Evolutionary conservation across 1,284 basidiomycete species (phyloP).

Genomic region (Ceratobasidium sp.): DNA sequence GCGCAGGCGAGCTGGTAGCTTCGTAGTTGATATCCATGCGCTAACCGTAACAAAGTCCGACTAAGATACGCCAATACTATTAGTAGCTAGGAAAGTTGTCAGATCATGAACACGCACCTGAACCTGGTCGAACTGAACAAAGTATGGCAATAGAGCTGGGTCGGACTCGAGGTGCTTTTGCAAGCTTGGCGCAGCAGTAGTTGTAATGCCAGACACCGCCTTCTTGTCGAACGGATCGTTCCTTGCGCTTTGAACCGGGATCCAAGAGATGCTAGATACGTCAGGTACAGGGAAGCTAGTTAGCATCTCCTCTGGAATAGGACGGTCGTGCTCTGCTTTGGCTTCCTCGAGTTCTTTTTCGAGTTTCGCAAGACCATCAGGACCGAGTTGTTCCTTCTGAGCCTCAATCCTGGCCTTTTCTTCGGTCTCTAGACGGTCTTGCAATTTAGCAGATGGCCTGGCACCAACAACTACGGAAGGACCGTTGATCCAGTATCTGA

Average conservation of each 20-base stretch:
- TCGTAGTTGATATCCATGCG: constrained; percentile 79
- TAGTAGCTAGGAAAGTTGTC: constrained; percentile 9
- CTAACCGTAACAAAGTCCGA: constrained; percentile 92
- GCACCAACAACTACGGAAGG: constrained; percentile 81
- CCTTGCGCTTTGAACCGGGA: constrained; percentile 86
- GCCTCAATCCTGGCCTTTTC: constrained; percentile 81
- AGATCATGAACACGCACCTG: constrained; percentile 61
- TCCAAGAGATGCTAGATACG: constrained; percentile 93
- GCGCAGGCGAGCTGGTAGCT: constrained; percentile 75
- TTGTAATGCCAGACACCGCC: constrained; percentile 44
- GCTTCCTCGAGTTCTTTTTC: constrained; percentile 80
- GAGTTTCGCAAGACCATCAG: constrained; percentile 80
- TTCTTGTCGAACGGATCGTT: constrained; percentile 57
- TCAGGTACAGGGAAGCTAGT: constrained; percentile 88
- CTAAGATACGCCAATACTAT: constrained; percentile 56
- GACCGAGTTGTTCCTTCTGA: constrained; percentile 79
- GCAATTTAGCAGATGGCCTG: constrained; percentile 88
- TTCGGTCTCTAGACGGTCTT: constrained; percentile 80
- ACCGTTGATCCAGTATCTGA: constrained; percentile 81
- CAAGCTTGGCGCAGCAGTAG: constrained; percentile 58
- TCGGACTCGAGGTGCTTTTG: constrained; percentile 78
- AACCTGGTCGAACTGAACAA: constrained; percentile 90
- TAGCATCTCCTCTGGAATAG: constrained; percentile 84
- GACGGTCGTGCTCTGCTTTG: constrained; percentile 85
- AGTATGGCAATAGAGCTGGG: constrained; percentile 79